Evolutionary conservation across 352 stramenopile genomes (phyloP), one percentile per base, ranked within the genome.

Genomic region (Aphanomyces cochlioides): DNA sequence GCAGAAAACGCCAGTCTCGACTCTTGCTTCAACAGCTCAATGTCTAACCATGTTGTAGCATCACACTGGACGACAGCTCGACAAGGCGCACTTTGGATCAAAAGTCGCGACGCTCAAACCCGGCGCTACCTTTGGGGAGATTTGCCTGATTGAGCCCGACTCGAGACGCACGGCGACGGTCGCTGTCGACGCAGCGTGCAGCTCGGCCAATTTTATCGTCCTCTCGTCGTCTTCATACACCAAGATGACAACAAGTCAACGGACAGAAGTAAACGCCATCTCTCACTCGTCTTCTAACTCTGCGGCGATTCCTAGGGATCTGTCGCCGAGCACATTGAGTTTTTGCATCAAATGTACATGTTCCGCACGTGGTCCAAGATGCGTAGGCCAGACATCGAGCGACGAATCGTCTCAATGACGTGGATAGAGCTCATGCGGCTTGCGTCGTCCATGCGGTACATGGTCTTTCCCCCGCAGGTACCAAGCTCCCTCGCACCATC

Each of bases 321-420:
- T 45, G 90, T 94, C 76, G 89, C 86, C 17, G 84, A 94, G 73
- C 83, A 90, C 69, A 94, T 94, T 19, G 76, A 82, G 15, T 94
- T 92, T 76, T 77, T 94, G 5, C 83, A 92, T 73, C 84, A 90
- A 77, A 79, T 86, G 65, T 74, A 87, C 47, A 75, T 92, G 65
- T 94, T 94, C 74, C 78, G 79, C 40, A 82, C 81, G 72, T 94
- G 84, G 86, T 82, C 77, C 36, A 94, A 94, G 64, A 94, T 92
- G 86, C 83, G 84, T 94, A 78, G 71, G 81, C 75, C 28, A 28
- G 0, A 28, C 28, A n/a, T 4, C 53, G 39, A 53, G 45, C 41
- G 7, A 19, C 13, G 60, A 67, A 67, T 64, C 17, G 13, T 28
- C 28, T 28, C 28, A 28, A 28, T 28, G 43, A 43, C 10, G 38